Evolutionary conservation across 202 grass and related monocot genomes (phyloP), one percentile per base, ranked within the genome.

Genomic region (Bolboschoenoplectus hybrid): DNA sequence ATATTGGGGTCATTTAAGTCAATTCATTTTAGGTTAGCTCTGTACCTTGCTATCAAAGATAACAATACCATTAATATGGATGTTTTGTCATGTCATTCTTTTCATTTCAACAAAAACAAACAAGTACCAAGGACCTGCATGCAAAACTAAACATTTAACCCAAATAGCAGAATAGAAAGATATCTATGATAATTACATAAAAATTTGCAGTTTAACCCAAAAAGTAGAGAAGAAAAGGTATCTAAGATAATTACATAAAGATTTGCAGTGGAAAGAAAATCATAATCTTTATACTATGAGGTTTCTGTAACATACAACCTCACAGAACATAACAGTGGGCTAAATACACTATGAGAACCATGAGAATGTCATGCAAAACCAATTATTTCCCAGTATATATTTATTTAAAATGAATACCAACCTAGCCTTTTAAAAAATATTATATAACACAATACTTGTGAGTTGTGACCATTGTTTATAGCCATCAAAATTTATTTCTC

Each of bases 111-210:
- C 34, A 85, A 45, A 70, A 64, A 86, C 56, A 77, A 72, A 84
- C 55, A 85, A 71, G 52, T 67, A 87, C 43, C 32, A 64, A 5
- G 7, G 4, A 90, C 74, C 82, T 82, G 81, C 89, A 90, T 85
- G 74, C 56, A 90, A 87, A 90, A 85, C 74, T 87, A 84, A 57
- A 87, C 84, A 85, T 55, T 87, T 46, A 77, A 82, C 35, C 76
- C 11, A 84, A 50, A 32, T 56, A 36, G 82, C 39, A 67, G 13
- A 47, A 13, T 4, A 70, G 11, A 83, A 57, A 50, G 16, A 84
- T 40, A 60, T 58, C 53, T 41, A 40, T n/a, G 32, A 41, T n/a
- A 19, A 6, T 19, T n/a, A 61, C 5, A 58, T 41, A n/a, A 58
- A 1, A 43, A 19, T 9, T 73, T 47, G 43, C 44, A 73, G 3